A percentile compares a stretch with the other conserved stretches of the same genome.
Evolutionary conservation across 164 flowering plant species (phyloP).

Genomic region (Vitis cinerea): DNA sequence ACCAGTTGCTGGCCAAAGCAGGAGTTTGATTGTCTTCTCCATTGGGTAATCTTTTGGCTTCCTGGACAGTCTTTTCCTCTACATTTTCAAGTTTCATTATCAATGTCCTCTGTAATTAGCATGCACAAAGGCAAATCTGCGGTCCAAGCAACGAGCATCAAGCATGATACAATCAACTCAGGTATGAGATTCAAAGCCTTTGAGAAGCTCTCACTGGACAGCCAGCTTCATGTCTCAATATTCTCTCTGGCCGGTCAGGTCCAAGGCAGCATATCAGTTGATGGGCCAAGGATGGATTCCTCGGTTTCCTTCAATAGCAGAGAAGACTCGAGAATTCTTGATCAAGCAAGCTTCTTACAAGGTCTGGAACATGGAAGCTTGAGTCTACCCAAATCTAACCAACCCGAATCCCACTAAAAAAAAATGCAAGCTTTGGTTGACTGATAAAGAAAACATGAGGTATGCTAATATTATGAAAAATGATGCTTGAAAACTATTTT

Average conservation of each 20-base stretch:
- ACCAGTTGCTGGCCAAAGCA: slow-evolving; percentile 50
- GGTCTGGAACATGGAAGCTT: too few species aligned
- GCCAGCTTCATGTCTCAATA: slow-evolving; percentile 20
- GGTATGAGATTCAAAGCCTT: slow-evolving; percentile 45
- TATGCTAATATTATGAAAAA: too few species aligned
- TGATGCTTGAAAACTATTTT: too few species aligned
- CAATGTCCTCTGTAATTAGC: slow-evolving; percentile 23
- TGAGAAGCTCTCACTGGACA: slow-evolving; percentile 32
- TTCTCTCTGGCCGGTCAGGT: slow-evolving; percentile 23
- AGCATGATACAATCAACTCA: slow-evolving; percentile 16
- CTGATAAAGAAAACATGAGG: too few species aligned
- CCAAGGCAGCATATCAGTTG: slow-evolving; percentile 26
- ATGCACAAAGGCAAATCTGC: slow-evolving; percentile 72
- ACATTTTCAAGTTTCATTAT: slow-evolving; percentile 1
- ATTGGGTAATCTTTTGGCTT: slow-evolving; percentile 53
- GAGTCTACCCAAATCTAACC: too few species aligned
- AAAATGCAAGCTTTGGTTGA: too few species aligned
- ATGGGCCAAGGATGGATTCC: slow-evolving; percentile 50
- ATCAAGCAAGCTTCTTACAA: background rate
- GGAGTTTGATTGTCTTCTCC: slow-evolving; percentile 66
- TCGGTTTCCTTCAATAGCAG: slow-evolving; percentile 24
- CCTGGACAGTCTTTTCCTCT: slow-evolving; percentile 24
- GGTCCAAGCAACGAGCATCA: slow-evolving; percentile 44
- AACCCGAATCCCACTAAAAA: too few species aligned
- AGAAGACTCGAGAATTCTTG: slow-evolving; percentile 16